phyloP scores from a whole-genome alignment of 1,284 basidiomycete genomes.

The Cutaneotrichosporon spelunceum region DNA sequence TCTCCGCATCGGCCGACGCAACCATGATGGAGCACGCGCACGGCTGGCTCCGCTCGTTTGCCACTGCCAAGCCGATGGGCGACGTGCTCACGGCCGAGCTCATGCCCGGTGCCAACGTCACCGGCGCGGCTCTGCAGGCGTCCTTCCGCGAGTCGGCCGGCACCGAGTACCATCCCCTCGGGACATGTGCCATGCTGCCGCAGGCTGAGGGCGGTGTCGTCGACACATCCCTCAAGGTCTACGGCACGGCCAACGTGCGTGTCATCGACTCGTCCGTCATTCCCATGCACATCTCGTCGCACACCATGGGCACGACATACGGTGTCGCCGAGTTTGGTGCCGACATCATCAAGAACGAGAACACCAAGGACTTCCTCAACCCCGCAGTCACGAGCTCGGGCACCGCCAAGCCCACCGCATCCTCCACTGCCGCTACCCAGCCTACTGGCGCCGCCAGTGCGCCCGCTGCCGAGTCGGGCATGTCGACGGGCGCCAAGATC shows the following conservation, averaged over 20 bases:
- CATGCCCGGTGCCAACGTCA: slow-evolving; percentile 18
- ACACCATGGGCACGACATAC: slow-evolving; percentile 58
- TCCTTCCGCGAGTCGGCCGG: slow-evolving; percentile 41
- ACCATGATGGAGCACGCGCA: slow-evolving; percentile 39
- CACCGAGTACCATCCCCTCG: slow-evolving; percentile 60
- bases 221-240: slow-evolving; percentile 61
- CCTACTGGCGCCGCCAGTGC: slow-evolving; percentile 24
- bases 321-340: slow-evolving; percentile 68
- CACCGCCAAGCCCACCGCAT: slow-evolving; percentile 6
- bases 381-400: slow-evolving; percentile 3
- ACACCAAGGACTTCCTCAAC: slow-evolving; percentile 1
- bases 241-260: slow-evolving; percentile 59
- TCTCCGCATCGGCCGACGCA: slow-evolving; percentile 49
- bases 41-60: slow-evolving; percentile 39
- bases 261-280: slow-evolving; percentile 54
- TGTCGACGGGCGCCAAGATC: slow-evolving; percentile 36
- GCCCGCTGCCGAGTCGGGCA: slow-evolving; percentile 14
- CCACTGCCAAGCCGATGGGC: slow-evolving; percentile 36
- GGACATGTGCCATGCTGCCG: slow-evolving; percentile 66
- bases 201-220: slow-evolving; percentile 63
- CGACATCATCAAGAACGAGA: slow-evolving; percentile 57
- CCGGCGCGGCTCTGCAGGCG: slow-evolving; percentile 36
- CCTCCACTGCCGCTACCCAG: slow-evolving; percentile 8
- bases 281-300: slow-evolving; percentile 52
- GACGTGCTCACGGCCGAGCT: slow-evolving; percentile 35